Evolutionary conservation across 2,329 filamentous ascomycete genomes (phyloP), one percentile per base, ranked within the genome.

Genomic region (Aspergillus tamarii): DNA sequence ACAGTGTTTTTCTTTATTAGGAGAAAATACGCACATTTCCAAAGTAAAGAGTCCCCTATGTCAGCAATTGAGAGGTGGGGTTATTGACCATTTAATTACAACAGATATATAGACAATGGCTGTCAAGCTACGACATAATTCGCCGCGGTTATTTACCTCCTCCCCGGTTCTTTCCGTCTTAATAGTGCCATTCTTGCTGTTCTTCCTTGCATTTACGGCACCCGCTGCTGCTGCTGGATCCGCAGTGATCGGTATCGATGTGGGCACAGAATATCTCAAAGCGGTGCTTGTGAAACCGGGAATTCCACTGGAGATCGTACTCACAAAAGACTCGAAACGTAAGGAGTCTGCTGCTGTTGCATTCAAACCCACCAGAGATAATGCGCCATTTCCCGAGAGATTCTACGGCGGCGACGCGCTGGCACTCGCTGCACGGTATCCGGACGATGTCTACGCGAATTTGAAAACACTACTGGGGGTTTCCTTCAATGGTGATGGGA

Each of bases 231-330:
- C 85, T 62, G 88, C 86, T 61, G 86, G 86, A 43, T 88, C 92
- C 10, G 92, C 93, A 59, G 94, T 98, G 21, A 84, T 99, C 26
- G 95, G 95, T 67, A 87, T 99, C 73, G 95, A 99, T 80, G 85
- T 99, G 60, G 95, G 95, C 70, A 97, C 95, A 62, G 93, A 97
- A 78, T 97, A 96, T 82, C 91, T 99, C 82, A 99, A 98, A 83
- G 94, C 94, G 32, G 89, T 92, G 16, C 87, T 99, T 48, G 94
- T 99, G 66, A 98, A 98, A 82, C 95, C 95, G 2, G 95, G 95
- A 65, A 94, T 96, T 59, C 95, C 95, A 12, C 92, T 99, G 76
- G 95, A 99, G 70, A 98, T 99, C 69, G 94, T 99, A 77, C 87
- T 97, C 62, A 97, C 94, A 34, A 99, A 98, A 78, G 95, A 99